phyloP scores from a whole-genome alignment of 2,329 filamentous ascomycete species.

The Neopestalotiopsis sp. region DNA sequence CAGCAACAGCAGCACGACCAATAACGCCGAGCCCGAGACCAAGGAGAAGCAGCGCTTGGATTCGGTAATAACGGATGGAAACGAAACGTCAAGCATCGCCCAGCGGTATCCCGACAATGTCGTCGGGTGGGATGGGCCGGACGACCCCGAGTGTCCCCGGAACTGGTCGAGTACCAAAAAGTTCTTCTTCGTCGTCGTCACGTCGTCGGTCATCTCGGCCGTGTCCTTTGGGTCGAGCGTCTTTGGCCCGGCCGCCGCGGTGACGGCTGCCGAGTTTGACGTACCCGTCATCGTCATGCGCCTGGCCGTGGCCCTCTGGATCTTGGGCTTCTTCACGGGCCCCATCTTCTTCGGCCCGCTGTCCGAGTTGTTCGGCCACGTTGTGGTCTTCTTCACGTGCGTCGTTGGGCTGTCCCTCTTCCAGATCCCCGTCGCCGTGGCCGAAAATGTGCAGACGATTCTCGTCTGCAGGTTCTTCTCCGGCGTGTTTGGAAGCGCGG shows the following conservation, averaged over 20 bases:
- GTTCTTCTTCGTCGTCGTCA: constrained; percentile 22
- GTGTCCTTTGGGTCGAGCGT: constrained; percentile 27
- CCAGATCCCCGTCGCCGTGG: constrained; percentile 27
- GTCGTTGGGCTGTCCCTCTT: constrained; percentile 23
- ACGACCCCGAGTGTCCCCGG: constrained; percentile 24
- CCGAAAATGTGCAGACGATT: constrained; percentile 22
- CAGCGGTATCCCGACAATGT: constrained; percentile 11
- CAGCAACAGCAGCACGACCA: background rate
- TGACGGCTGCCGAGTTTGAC: constrained; percentile 21
- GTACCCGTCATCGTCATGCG: constrained; percentile 24
- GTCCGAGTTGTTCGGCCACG: constrained; percentile 23
- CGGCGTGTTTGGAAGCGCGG: constrained; percentile 23
- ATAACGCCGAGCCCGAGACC: background rate
- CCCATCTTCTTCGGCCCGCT: constrained; percentile 25
- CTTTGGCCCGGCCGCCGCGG: constrained; percentile 22
- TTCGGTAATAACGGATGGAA: background rate
- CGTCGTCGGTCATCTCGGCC: constrained; percentile 21
- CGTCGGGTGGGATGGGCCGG: constrained; percentile 25
- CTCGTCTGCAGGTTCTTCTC: constrained; percentile 27
- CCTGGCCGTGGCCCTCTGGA: constrained; percentile 23
- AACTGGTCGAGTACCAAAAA: constrained; percentile 24
- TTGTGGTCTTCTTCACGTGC: constrained; percentile 20
- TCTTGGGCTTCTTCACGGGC: constrained; percentile 22
- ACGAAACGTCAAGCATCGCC: background rate
- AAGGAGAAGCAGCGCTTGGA: background rate